These are phyloP conservation scores for Blastobotrys attinorum DNA, from an alignment of 805 yeast genomes.

Conservation along the genomic window DNA sequence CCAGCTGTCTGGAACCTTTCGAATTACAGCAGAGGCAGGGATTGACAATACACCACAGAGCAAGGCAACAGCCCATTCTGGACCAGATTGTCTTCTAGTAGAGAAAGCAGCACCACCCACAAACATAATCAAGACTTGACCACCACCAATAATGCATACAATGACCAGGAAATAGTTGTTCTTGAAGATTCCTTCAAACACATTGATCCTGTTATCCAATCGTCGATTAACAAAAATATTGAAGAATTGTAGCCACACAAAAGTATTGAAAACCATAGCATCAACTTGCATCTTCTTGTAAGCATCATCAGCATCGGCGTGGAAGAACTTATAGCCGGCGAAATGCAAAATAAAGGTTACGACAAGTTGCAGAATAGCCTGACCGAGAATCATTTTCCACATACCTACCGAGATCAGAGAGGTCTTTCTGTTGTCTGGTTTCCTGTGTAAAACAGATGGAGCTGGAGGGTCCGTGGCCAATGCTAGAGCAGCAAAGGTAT, in stretches of 20 bases:
- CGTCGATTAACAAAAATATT: constrained; percentile 86
- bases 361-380: constrained; percentile 66
- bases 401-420: constrained; percentile 82
- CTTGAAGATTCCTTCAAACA: constrained; percentile 72
- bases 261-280: constrained; percentile 88
- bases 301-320: constrained; percentile 22
- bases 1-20: constrained; percentile 70
- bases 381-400: constrained; percentile 98
- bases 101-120: constrained; percentile 97
- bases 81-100: constrained; percentile 67
- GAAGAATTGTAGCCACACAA: constrained; percentile 97
- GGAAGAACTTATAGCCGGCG: constrained; percentile 58
- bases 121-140: constrained; percentile 86
- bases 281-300: constrained; percentile 53
- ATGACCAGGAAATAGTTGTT: constrained; percentile 77
- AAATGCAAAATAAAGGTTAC: constrained; percentile 79
- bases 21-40: constrained; percentile 69
- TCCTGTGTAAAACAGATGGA: constrained; percentile 63
- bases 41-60: constrained; percentile 72
- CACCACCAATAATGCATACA: constrained; percentile 65
- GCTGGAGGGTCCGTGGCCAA: constrained; percentile 97
- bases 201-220: constrained; percentile 75
- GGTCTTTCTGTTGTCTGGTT: constrained; percentile 74
- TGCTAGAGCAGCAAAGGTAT: constrained; percentile 94
- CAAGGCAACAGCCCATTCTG: constrained; percentile 85